These are phyloP conservation scores for Usnea hakonensis DNA, from an alignment of 495 filamentous ascomycete genomes.

Conservation along the genomic window DNA sequence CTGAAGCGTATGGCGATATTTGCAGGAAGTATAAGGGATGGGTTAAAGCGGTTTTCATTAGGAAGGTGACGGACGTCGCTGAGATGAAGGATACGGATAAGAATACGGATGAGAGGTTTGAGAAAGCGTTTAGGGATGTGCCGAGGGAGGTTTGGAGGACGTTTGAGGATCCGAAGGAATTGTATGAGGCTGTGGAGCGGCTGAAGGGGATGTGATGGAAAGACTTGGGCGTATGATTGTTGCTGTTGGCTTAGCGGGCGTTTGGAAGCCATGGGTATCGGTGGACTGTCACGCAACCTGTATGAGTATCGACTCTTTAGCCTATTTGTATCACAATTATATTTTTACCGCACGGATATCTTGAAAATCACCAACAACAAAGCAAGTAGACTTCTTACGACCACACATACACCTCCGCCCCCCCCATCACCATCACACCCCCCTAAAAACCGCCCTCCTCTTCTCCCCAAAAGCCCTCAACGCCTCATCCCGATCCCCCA, in stretches of 20 bases:
- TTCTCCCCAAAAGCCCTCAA: constrained; percentile 32
- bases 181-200: constrained; percentile 42
- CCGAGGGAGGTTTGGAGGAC: constrained; percentile 66
- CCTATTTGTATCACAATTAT: not conserved
- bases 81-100: constrained; percentile 59
- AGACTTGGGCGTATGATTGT: not conserved
- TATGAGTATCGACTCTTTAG: not conserved
- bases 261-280: not conserved
- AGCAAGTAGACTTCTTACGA: not conserved
- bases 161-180: constrained; percentile 66
- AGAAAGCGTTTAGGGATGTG: constrained; percentile 71
- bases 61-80: constrained; percentile 71
- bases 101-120: constrained; percentile 67
- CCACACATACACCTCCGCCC: not conserved
- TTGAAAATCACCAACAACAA: not conserved
- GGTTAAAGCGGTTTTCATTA: constrained; percentile 73
- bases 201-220: constrained; percentile 26
- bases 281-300: not conserved
- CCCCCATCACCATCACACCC: constrained; percentile 4
- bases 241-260: not conserved
- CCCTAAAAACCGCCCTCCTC: constrained; percentile 20
- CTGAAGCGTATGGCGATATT: constrained; percentile 80
- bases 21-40: constrained; percentile 52
- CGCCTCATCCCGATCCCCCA: constrained; percentile 29
- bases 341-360: not conserved